phyloP scores from a whole-genome alignment of 345 rosid species.

The Alliaria petiolata region DNA sequence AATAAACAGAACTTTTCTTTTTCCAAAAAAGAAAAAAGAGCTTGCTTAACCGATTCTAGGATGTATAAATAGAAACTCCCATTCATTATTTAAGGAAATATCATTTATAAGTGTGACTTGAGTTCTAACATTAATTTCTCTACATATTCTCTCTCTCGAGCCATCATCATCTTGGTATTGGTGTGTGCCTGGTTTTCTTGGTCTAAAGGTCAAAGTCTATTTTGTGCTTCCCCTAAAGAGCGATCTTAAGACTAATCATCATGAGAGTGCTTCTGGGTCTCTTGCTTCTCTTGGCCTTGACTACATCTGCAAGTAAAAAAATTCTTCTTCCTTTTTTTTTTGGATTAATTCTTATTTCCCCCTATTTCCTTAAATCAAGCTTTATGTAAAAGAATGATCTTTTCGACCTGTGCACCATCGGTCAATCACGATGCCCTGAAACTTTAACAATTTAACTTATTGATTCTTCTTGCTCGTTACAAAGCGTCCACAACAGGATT shows the following conservation, averaged over 20 bases:
- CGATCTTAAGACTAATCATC: slow-evolving; percentile 24
- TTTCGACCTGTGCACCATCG: not conserved
- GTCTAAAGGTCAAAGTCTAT: slow-evolving; percentile 14
- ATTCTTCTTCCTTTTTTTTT: not conserved
- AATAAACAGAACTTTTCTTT: too few relatives aligned
- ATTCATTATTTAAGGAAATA: too few relatives aligned
- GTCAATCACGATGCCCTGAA: not conserved
- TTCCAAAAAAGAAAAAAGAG: too few relatives aligned
- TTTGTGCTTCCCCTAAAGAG: slow-evolving; percentile 15
- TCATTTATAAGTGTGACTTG: too few relatives aligned
- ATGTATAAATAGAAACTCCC: too few relatives aligned
- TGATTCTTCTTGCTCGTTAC: not conserved
- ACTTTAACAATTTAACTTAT: not conserved
- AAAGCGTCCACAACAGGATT: not conserved
- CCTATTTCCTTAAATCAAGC: not conserved
- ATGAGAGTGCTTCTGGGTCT: slow-evolving; percentile 56
- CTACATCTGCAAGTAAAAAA: slow-evolving; percentile 75
- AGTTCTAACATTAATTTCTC: too few relatives aligned
- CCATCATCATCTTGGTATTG: slow-evolving; percentile 26
- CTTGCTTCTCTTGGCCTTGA: slow-evolving; percentile 52
- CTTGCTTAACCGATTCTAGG: too few relatives aligned
- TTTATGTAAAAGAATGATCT: slow-evolving; percentile 11
- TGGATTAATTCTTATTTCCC: not conserved
- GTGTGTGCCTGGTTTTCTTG: slow-evolving; percentile 4
- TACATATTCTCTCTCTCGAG: not conserved